Conservation (phyloP, 2,329 filamentous ascomycete species). For the Penicillium sp. region DNA sequence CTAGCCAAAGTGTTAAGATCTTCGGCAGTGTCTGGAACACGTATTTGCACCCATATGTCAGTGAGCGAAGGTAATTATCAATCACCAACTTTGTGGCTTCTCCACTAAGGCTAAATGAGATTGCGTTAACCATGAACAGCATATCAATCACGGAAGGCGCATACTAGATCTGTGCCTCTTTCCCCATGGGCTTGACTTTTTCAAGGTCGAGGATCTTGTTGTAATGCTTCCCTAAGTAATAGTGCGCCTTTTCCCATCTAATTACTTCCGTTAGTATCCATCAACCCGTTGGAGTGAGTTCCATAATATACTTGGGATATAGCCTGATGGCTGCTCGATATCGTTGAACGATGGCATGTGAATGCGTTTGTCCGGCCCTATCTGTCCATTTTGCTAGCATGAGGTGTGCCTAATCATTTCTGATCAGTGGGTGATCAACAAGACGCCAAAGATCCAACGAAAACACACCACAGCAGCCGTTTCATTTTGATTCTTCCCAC, state of each 20-base stretch:
- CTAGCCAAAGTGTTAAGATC: conserved; percentile 90
- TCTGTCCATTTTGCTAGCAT: conserved; percentile 97
- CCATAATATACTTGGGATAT: conserved; percentile 32
- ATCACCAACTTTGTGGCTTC: conserved; percentile 87
- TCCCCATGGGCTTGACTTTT: conserved; percentile 72
- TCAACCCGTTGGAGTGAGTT: conserved; percentile 22
- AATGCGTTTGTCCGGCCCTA: conserved; percentile 88
- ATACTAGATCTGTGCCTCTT: conserved; percentile 73
- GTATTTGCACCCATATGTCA: conserved; percentile 90
- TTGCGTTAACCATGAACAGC: conserved; percentile 21
- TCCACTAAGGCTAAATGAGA: conserved; percentile 64
- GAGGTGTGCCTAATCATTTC: conserved; percentile 67
- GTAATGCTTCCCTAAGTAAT: conserved; percentile 95
- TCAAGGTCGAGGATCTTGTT: conserved; percentile 94
- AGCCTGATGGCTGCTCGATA: conserved; percentile 72
- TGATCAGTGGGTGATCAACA: neutral
- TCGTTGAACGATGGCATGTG: conserved; percentile 74
- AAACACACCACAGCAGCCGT: conserved; percentile 48
- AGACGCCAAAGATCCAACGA: neutral
- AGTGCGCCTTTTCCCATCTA: conserved; percentile 95
- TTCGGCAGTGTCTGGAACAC: conserved; percentile 93
- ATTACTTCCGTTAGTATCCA: neutral
- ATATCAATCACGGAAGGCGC: conserved; percentile 15
- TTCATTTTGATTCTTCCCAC: conserved; percentile 56
- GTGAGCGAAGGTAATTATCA: conserved; percentile 87